Base-by-base conservation (phyloP, 2,329 filamentous ascomycete species). In the Aspergillus costaricaensis region DNA sequence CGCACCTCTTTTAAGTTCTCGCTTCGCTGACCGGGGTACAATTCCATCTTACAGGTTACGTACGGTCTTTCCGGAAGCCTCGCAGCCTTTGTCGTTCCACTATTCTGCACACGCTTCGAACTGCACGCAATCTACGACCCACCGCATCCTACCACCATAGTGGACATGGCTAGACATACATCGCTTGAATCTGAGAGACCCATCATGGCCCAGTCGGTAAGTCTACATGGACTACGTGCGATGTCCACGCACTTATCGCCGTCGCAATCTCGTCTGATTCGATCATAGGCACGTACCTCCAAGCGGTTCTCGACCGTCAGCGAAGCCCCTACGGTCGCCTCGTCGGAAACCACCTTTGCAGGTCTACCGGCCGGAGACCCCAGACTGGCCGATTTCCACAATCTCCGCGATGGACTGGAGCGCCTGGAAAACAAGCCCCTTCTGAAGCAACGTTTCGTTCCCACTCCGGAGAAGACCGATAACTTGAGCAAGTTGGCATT, bases 341-440 rank as follows among this genome's bases (percentile, higher is more conserved):
- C 76, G 36, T 82, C 81, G 36, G 77, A 82, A 44, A 75, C 76
- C 47, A 81, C 80, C 51, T 76, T 72, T 58, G 69, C 72, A 55
- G 74, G 72, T 64, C 64, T 76, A 17, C 74, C 72, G 58, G 77
- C 72, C 58, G 73, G 74, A 49, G 81, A 83, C 74, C 82, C 83
- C 63, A 83, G 83, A 71, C 79, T 85, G 64, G 81, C 82, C 64
- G 86, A 88, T 70, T 87, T 95, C 74, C 85, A 88, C 76, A 86
- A 91, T 67, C 92, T 95, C 76, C 89, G 91, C 69, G 86, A 88
- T 62, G 89, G 90, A 61, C 86, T 96, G 65, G 88, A 92, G 71
- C 91, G 92, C 72, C 90, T 97, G 80, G 91, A 96, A 77, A 95
- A 96, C 82, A 92, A 91, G 79, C 90, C 90, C 52, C 87, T 96